Evolutionary conservation across 164 flowering plant genomes (phyloP).

Genomic region (Vitis riparia): DNA sequence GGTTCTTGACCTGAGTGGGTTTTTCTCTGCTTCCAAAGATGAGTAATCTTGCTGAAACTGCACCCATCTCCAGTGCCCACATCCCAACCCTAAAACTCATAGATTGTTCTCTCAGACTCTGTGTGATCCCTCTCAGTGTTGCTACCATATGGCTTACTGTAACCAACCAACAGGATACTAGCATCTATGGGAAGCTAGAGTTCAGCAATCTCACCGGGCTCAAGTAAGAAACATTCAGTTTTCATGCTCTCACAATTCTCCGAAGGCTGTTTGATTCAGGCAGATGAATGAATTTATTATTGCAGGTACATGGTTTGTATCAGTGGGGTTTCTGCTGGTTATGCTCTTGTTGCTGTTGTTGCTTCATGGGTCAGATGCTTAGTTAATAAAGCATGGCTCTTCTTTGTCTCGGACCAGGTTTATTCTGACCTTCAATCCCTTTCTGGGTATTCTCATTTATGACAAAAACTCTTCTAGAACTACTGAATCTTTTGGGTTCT

Average conservation of each 20-base stretch:
- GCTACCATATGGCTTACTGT: slow-evolving; percentile 74
- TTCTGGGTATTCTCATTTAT: background rate
- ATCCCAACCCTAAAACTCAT: slow-evolving; percentile 41
- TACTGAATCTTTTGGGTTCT: too few species aligned
- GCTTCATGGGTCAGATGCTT: slow-evolving; percentile 57
- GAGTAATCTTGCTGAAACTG: slow-evolving; percentile 29
- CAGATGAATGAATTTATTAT: background rate
- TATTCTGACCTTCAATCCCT: background rate
- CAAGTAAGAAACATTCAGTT: slow-evolving; percentile 40
- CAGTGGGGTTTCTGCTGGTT: slow-evolving; percentile 63
- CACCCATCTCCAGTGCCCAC: slow-evolving; percentile 12
- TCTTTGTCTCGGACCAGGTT: slow-evolving; percentile 95
- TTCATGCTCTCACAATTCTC: background rate
- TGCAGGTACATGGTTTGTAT: slow-evolving; percentile 74
- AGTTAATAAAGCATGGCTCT: slow-evolving; percentile 66
- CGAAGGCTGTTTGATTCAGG: background rate
- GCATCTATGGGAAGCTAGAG: slow-evolving; percentile 62
- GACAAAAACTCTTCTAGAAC: too few species aligned
- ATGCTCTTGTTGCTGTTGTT: slow-evolving; percentile 57
- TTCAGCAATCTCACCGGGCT: slow-evolving; percentile 63
- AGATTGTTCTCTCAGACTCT: slow-evolving; percentile 62
- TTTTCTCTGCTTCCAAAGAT: slow-evolving; percentile 15
- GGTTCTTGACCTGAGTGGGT: background rate
- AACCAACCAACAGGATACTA: slow-evolving; percentile 54
- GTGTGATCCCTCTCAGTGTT: slow-evolving; percentile 60